Evolutionary conservation across 1,284 basidiomycete genomes (phyloP), one percentile per base, ranked within the genome.

Genomic region (Trichosporon asahii): DNA sequence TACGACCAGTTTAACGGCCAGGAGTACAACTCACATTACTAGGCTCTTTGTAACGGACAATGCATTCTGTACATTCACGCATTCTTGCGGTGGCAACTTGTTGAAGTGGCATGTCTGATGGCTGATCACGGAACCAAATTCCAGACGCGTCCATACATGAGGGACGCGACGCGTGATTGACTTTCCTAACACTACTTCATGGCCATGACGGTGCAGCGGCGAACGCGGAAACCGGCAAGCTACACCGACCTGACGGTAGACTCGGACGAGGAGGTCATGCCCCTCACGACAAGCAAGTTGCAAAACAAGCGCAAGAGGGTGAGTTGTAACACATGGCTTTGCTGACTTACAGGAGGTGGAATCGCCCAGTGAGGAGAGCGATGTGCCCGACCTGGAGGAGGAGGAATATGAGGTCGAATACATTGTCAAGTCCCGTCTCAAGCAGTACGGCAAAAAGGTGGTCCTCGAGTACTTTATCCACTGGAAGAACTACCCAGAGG

Each of bases 391-490:
- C 25, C 66, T 76, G 0, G 76, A 65, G 1, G 79, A 80, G 15
- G 76, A 78, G 49, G 79, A 81, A 65, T 82, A 79, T 65, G 77
- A 78, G 64, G 74, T 82, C 27, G 79, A 80, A 21, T 76, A 76
- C 46, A 82, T 82, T 57, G 75, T 80, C 25, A 75, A 80, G 71
- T 77, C 79, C 7, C 74, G 79, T 5, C 69, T 74, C 29, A 66
- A 33, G 15, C 69, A 46, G 12, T 72, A 75, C 46, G 61, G 67
- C 21, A 70, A 69, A 9, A 75, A 74, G 64, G 31, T 70, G 18
- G 61, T 71, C 11, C 71, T 82, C 15, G 76, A 82, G 66, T 82
- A 72, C 65, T 57, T 78, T 27, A 76, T 82, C 33, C 79, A 81
- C 66, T 82, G 80, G 80, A 72, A 75, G 27, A 76, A 74, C 0